Percentiles rank a stretch among this genome's conserved stretches.
These are phyloP conservation scores for Fusarium coffeatum DNA, from an alignment of 2,329 filamentous ascomycete genomes.

Conservation along the genomic window DNA sequence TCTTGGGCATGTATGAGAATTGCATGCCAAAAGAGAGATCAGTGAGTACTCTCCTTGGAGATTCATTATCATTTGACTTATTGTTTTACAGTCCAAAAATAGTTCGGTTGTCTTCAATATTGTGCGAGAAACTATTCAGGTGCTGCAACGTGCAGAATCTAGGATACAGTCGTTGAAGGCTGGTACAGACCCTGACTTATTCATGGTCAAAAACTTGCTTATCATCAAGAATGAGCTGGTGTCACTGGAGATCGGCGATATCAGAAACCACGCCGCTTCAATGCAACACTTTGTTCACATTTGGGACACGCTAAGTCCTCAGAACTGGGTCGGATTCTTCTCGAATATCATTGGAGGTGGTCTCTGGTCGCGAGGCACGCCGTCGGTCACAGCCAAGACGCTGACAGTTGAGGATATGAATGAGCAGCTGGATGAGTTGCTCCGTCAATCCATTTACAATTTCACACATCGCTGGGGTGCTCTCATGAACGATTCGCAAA, in stretches of 20 bases:
- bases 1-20: constrained; percentile 71
- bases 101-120: constrained; percentile 73
- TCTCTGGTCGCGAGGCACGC: constrained; percentile 57
- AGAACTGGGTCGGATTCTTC: constrained; percentile 70
- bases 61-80: constrained; percentile 22
- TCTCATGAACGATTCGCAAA: constrained; percentile 61
- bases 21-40: constrained; percentile 73
- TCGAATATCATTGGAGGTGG: constrained; percentile 67
- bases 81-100: constrained; percentile 53
- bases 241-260: constrained; percentile 89
- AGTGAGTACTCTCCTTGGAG: constrained; percentile 55
- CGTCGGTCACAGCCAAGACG: constrained; percentile 54
- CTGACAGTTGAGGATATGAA: constrained; percentile 68
- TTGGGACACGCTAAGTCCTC: constrained; percentile 70
- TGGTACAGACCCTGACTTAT: constrained; percentile 82
- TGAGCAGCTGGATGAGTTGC: constrained; percentile 72
- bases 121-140: constrained; percentile 88
- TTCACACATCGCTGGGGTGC: constrained; percentile 71
- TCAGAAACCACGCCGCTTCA: constrained; percentile 60
- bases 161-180: constrained; percentile 72
- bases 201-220: constrained; percentile 93
- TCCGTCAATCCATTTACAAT: constrained; percentile 70
- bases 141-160: constrained; percentile 80
- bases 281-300: constrained; percentile 74
- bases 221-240: constrained; percentile 96